Base-by-base conservation (phyloP, 2,329 filamentous ascomycete species). In the Botrytis squamosa region DNA sequence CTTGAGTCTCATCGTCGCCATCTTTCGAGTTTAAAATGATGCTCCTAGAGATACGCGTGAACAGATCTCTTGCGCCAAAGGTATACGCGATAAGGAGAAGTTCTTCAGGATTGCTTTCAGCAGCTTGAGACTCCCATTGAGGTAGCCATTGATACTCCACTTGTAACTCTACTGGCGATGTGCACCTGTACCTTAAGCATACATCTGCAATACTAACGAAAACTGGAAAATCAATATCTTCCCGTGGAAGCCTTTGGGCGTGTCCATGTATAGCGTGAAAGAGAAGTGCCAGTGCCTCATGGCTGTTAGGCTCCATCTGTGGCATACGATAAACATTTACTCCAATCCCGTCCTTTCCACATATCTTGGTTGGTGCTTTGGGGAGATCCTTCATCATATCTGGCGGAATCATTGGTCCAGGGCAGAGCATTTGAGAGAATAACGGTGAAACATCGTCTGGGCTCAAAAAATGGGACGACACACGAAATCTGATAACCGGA, bases 131-230 rank as follows among this genome's bases (percentile, higher is more conserved):
- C 77, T 85, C 82, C 86, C 86, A 88, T 62, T 85, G 83, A 1
- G 85, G 86, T 29, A 88, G 76, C 86, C 87, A 88, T 55, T 82
- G 77, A 74, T 86, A 84, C 75, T 88, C 86, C 7, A 88, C 86
- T 12, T 84, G 77, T 8, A 85, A 75, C 74, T 88, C 86, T 0
- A 88, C 78, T 0, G 87, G 87, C 0, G 84, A 84, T 0, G 86
- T 88, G 79, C 86, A 85, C 71, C 83, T 85, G 75, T 88, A 88
- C 46, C 83, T 82, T 75, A 87, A 80, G 67, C 83, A 88, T 29
- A 83, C 85, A 73, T 87, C 84, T 0, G 87, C 85, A 70, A 88
- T 83, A 38, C 85, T 85, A 16, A 88, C 85, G 74, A 88, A 87
- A 65, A 84, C 82, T 36, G 84, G 82, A 73, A 88, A 88, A 0